Percentiles rank a stretch among this genome's conserved stretches.
phyloP scores from a whole-genome alignment of 169 alveolate genomes.

The Plasmodium sp. region DNA sequence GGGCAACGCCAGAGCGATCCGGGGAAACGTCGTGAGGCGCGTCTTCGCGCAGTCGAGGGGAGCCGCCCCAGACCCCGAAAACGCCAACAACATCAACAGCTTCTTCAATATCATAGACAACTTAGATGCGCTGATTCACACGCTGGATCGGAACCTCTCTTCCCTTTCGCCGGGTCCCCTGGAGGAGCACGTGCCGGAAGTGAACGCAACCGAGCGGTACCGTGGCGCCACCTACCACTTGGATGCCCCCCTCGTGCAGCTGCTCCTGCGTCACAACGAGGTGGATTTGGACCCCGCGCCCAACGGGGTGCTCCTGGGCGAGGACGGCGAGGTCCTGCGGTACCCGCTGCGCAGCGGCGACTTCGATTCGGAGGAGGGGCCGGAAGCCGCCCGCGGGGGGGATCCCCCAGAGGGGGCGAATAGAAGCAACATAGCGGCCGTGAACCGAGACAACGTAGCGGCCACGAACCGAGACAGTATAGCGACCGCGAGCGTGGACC shows the following conservation, averaged over 20 bases:
- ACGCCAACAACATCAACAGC: slow-evolving; percentile 10
- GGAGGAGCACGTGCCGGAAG: not conserved
- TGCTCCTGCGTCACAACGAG: not conserved
- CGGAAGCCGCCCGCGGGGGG: not conserved
- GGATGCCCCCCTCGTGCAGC: not conserved
- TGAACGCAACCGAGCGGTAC: not conserved
- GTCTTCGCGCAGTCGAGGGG: not conserved
- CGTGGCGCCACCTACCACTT: not conserved
- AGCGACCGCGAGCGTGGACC: not conserved
- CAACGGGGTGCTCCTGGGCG: not conserved
- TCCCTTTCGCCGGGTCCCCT: not conserved
- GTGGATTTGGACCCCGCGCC: not conserved
- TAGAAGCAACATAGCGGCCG: no score
- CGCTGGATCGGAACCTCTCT: slow-evolving; percentile 6
- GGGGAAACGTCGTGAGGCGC: not conserved
- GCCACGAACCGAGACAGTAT: no score
- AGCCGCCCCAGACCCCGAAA: not conserved
- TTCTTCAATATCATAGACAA: slow-evolving; percentile 34
- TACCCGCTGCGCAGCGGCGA: not conserved
- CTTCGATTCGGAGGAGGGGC: not conserved
- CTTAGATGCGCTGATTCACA: slow-evolving; percentile 2
- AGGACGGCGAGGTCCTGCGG: not conserved
- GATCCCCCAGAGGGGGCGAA: no score
- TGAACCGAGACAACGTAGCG: no score
- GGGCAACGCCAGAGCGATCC: no score